phyloP scores from a whole-genome alignment of 306 rosid species.

The Vigna reflexopilosa region DNA sequence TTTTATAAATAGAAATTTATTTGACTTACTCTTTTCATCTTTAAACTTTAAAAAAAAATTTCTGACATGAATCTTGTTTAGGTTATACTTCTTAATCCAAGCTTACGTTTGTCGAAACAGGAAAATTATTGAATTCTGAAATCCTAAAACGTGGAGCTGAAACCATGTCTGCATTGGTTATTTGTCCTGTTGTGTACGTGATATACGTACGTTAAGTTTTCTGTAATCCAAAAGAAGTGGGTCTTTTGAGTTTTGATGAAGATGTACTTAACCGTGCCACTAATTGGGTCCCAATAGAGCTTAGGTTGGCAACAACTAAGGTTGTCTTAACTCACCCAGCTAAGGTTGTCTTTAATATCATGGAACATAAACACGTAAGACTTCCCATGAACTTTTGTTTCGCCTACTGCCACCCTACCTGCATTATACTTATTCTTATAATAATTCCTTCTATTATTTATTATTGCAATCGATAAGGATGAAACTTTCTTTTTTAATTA shows the following conservation, averaged over 20 bases:
- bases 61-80: too few species aligned
- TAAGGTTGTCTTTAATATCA: conserved; percentile 25
- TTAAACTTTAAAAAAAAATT: too few species aligned
- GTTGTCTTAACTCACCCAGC: conserved; percentile 11
- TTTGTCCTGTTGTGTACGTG: background rate
- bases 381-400: background rate
- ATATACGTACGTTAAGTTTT: background rate
- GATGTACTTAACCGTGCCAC: background rate
- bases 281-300: conserved; percentile 12
- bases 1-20: too few species aligned
- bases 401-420: background rate
- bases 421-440: conserved; percentile 5
- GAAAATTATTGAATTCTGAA: background rate
- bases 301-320: background rate
- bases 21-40: too few species aligned
- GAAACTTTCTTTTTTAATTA: background rate
- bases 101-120: too few species aligned
- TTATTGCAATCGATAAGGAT: conserved; percentile 23
- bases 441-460: conserved; percentile 10
- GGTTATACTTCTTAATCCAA: too few species aligned
- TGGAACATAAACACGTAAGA: conserved; percentile 4
- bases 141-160: background rate
- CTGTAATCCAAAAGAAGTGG: background rate
- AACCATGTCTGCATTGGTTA: background rate
- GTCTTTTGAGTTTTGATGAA: background rate